These are phyloP conservation scores for Fusarium euwallaceae DNA, from an alignment of 2,329 filamentous ascomycete species.

Conservation along the genomic window DNA sequence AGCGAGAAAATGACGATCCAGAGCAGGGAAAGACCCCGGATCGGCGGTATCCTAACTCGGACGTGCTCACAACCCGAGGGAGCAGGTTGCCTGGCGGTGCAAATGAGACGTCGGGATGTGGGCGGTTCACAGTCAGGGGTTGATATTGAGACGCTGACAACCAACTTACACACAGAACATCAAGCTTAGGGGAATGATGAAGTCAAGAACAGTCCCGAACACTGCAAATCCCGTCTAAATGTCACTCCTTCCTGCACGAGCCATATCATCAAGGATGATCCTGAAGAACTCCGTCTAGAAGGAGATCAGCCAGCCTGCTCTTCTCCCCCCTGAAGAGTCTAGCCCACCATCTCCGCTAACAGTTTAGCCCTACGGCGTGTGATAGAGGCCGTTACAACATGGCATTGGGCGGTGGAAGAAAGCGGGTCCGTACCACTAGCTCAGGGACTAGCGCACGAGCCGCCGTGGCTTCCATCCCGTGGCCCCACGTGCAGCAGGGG, in stretches of 20 bases:
- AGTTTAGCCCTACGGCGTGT: constrained; percentile 28
- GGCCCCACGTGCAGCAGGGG: constrained; percentile 30
- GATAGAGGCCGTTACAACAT: constrained; percentile 7
- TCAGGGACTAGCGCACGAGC: constrained; percentile 15
- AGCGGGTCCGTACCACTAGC: constrained; percentile 26
- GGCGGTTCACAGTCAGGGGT: constrained; percentile 6
- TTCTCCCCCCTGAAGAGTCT: not conserved
- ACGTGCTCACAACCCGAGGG: not conserved
- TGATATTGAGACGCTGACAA: not conserved
- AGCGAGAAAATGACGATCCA: constrained; percentile 27
- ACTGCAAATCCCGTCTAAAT: not conserved
- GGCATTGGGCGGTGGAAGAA: constrained; percentile 18
- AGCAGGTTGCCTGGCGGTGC: not conserved
- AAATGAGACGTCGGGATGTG: not conserved
- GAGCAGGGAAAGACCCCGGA: constrained; percentile 28
- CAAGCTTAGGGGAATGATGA: not conserved
- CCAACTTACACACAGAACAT: not conserved
- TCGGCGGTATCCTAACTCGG: constrained; percentile 37
- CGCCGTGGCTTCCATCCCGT: not conserved
- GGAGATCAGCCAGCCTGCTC: constrained; percentile 18
- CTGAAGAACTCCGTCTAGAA: constrained; percentile 7
- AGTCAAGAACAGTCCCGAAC: not conserved
- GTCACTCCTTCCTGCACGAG: not conserved
- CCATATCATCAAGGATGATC: constrained; percentile 13
- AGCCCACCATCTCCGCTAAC: constrained; percentile 7